phyloP scores from a whole-genome alignment of 805 yeast species.

The Candida fluviatilis region DNA sequence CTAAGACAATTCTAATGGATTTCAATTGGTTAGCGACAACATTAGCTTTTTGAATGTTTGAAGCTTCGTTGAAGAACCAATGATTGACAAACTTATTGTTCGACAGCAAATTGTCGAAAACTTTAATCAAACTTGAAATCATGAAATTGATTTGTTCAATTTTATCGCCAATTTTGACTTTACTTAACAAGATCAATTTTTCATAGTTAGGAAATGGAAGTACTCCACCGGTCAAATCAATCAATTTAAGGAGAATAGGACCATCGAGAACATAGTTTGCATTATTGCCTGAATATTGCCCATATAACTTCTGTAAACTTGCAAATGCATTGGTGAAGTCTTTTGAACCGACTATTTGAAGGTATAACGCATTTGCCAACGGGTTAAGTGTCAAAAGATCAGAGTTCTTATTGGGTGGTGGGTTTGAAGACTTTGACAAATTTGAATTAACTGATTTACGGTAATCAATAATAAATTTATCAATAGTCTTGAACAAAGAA shows the following conservation, averaged over 20 bases:
- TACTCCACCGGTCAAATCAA: slow-evolving; percentile 48
- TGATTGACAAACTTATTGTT: slow-evolving; percentile 36
- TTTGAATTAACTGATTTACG: slow-evolving; percentile 21
- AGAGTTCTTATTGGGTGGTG: slow-evolving; percentile 7
- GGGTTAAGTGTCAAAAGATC: slow-evolving; percentile 53
- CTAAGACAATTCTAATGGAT: slow-evolving; percentile 47
- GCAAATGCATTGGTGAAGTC: slow-evolving; percentile 44
- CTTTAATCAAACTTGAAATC: slow-evolving; percentile 28
- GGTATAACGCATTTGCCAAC: slow-evolving; percentile 51
- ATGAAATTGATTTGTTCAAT: slow-evolving; percentile 24
- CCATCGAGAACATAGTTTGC: slow-evolving; percentile 17
- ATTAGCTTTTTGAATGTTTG: slow-evolving; percentile 49
- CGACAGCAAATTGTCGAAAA: slow-evolving; percentile 32
- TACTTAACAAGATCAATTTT: slow-evolving; percentile 36
- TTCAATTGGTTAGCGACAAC: slow-evolving; percentile 54
- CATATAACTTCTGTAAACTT: slow-evolving; percentile 33
- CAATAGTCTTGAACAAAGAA: slow-evolving; percentile 33
- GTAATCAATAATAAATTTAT: slow-evolving; percentile 34
- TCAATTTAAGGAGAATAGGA: slow-evolving; percentile 24
- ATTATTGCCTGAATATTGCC: slow-evolving; percentile 14
- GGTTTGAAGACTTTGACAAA: slow-evolving; percentile 4
- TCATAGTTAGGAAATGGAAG: slow-evolving; percentile 46
- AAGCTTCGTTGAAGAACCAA: slow-evolving; percentile 47
- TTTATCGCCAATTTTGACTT: slow-evolving; percentile 30
- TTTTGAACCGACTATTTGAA: slow-evolving; percentile 48